phyloP scores from a whole-genome alignment of 179 eudicot genomes.

The Silene noctiflora region DNA sequence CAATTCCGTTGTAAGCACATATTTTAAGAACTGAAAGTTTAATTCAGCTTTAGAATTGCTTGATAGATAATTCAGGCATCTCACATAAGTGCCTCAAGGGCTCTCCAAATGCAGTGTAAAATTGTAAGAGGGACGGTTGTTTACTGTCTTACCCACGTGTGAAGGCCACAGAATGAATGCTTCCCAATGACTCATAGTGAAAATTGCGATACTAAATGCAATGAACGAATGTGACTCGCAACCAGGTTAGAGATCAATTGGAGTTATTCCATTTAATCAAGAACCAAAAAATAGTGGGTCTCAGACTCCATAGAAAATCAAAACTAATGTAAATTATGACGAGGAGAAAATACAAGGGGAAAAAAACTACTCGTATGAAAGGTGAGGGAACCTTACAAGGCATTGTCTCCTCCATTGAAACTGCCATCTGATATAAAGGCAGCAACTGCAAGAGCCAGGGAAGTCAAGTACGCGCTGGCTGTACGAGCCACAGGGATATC shows the following conservation, averaged over 20 bases:
- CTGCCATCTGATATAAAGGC: conserved; percentile 89
- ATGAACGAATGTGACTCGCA: not conserved
- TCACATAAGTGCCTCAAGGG: not conserved
- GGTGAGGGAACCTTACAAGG: conserved; percentile 56
- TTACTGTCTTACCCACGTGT: not conserved
- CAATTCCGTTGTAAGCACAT: not conserved
- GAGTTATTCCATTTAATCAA: not conserved
- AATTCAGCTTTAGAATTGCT: not conserved
- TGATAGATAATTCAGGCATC: not conserved
- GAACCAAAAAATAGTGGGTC: not conserved
- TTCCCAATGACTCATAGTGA: not conserved
- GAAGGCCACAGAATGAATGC: not conserved
- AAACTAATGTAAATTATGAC: not conserved
- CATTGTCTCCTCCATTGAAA: conserved; percentile 97
- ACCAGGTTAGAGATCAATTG: not conserved
- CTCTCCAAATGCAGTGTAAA: too few species aligned
- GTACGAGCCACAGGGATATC: conserved; percentile 92
- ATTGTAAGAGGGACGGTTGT: too few species aligned
- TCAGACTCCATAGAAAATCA: not conserved
- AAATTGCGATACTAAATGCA: not conserved
- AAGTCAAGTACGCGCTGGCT: conserved; percentile 89
- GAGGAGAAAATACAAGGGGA: not conserved
- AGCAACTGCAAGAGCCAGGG: conserved; percentile 65
- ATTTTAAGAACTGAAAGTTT: not conserved
- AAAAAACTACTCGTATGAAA: not conserved